phyloP scores from a whole-genome alignment of 345 rosid species.

The Heritiera littoralis region DNA sequence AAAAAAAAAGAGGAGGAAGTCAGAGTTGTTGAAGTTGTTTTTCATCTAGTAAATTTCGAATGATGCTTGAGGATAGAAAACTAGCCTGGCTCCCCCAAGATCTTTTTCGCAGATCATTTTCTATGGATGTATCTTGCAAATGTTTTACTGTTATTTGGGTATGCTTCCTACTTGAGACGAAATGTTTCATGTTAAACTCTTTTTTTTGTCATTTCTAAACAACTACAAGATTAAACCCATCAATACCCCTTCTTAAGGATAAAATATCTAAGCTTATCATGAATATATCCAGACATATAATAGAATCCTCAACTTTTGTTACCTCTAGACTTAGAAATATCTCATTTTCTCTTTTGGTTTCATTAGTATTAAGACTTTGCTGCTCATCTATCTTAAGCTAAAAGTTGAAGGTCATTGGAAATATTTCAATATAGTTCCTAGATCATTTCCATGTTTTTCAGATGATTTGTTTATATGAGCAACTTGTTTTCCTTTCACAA shows the following conservation, averaged over 20 bases:
- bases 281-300: not conserved
- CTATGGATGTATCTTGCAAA: not conserved
- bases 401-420: not conserved
- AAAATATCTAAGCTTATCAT: not conserved
- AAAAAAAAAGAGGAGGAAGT: not conserved
- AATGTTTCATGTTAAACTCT: not conserved
- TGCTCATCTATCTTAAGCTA: not conserved
- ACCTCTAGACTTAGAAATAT: not conserved
- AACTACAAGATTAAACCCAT: not conserved
- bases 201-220: not conserved
- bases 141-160: not conserved
- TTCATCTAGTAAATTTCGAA: not conserved
- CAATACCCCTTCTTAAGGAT: not conserved
- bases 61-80: not conserved
- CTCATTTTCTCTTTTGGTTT: not conserved
- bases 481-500: conserved; percentile 9
- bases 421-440: not conserved
- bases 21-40: not conserved
- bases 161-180: not conserved
- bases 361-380: not conserved
- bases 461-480: not conserved
- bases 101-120: not conserved
- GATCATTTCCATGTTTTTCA: not conserved
- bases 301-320: not conserved
- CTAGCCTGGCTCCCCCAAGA: not conserved